Conservation (phyloP, 2,329 filamentous ascomycete genomes). For the Lecanosticta acicola region DNA sequence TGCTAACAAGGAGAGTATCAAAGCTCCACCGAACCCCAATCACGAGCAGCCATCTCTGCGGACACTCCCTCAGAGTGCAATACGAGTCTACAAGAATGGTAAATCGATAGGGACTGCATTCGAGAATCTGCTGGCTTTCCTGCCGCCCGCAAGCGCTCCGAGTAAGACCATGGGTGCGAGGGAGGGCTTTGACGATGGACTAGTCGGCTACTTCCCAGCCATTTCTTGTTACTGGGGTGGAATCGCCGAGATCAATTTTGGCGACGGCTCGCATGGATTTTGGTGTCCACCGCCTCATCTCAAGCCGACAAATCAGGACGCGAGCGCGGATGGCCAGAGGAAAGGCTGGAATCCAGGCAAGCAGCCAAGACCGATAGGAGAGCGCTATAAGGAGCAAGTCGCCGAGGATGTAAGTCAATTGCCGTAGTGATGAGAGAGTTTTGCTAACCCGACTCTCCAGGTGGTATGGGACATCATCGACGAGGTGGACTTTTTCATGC, state of each 20-base stretch:
- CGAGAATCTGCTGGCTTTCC: constrained; percentile 78
- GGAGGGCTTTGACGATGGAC: constrained; percentile 86
- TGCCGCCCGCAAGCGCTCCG: constrained; percentile 80
- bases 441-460: too few species aligned
- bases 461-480: constrained; percentile 90
- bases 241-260: constrained; percentile 88
- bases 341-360: constrained; percentile 31
- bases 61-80: constrained; percentile 77
- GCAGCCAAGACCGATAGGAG: constrained; percentile 57
- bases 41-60: constrained; percentile 70
- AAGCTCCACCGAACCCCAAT: constrained; percentile 63
- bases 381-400: constrained; percentile 87
- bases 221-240: constrained; percentile 89
- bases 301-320: constrained; percentile 17
- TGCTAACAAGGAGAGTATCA: constrained; percentile 38
- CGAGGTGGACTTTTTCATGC: constrained; percentile 84
- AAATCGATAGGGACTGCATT: constrained; percentile 80
- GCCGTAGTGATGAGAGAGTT: too few species aligned
- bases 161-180: constrained; percentile 64
- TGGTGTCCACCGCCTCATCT: constrained; percentile 71
- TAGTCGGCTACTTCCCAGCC: constrained; percentile 91
- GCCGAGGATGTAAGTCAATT: constrained; percentile 87
- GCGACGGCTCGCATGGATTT: constrained; percentile 74
- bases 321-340: constrained; percentile 27
- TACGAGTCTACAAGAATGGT: constrained; percentile 92